Conservation (phyloP, 352 stramenopile species). For the Globisporangium camurandrum region DNA sequence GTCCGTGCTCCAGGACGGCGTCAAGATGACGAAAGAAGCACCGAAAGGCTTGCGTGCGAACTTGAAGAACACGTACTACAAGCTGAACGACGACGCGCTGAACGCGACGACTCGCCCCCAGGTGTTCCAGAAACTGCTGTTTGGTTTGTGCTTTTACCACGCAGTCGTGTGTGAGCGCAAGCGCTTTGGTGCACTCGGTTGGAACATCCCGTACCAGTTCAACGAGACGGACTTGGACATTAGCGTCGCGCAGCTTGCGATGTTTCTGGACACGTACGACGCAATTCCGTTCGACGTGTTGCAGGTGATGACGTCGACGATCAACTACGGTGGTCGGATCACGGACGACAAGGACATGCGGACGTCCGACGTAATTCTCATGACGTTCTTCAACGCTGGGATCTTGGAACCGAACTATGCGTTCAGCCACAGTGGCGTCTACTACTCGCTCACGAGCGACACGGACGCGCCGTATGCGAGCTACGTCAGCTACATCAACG, state of each 20-base stretch:
- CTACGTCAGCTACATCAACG: constrained; percentile 94
- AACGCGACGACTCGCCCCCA: constrained; percentile 80
- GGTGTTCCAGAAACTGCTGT: constrained; percentile 92
- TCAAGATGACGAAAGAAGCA: constrained; percentile 97
- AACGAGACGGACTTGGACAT: constrained; percentile 95
- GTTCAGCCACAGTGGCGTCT: constrained; percentile 80
- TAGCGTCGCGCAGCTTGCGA: constrained; percentile 71
- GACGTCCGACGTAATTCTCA: constrained; percentile 86
- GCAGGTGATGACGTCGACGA: constrained; percentile 90
- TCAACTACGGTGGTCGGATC: constrained; percentile 93
- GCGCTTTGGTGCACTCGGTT: constrained; percentile 92
- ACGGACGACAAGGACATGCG: constrained; percentile 94
- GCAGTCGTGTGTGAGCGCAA: constrained; percentile 91
- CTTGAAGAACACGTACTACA: constrained; percentile 92
- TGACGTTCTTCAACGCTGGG: constrained; percentile 82
- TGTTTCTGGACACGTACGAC: constrained; percentile 86
- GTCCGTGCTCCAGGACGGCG: constrained; percentile 91
- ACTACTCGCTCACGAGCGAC: constrained; percentile 78
- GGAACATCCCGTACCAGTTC: constrained; percentile 97
- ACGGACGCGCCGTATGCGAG: constrained; percentile 51
- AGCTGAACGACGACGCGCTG: constrained; percentile 86
- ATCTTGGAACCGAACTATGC: constrained; percentile 73
- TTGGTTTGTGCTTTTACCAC: constrained; percentile 90
- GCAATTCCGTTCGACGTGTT: constrained; percentile 85
- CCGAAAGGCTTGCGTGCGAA: constrained; percentile 92